Evolutionary conservation across 1,139 yeast genomes (phyloP).

Genomic region (Lodderomyces pseudojiufengensis): DNA sequence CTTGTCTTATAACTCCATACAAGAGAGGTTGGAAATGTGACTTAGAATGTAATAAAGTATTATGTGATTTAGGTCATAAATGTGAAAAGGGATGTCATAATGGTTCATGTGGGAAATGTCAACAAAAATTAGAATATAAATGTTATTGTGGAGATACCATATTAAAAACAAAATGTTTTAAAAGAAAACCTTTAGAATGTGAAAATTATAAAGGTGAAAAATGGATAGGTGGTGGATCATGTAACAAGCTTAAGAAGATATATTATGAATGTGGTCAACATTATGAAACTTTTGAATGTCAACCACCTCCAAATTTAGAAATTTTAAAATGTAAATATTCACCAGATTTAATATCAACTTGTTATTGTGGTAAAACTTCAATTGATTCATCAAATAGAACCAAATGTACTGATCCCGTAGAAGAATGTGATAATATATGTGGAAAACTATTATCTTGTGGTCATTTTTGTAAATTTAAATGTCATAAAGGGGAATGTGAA

Average conservation of each 20-base stretch:
- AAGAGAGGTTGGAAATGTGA: constrained; percentile 67
- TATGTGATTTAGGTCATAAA: constrained; percentile 68
- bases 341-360: constrained; percentile 56
- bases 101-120: constrained; percentile 79
- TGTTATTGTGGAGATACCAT: constrained; percentile 76
- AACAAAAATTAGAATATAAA: constrained; percentile 28
- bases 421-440: constrained; percentile 67
- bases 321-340: constrained; percentile 55
- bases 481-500: constrained; percentile 78
- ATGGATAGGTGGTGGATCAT: constrained; percentile 65
- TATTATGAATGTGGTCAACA: constrained; percentile 68
- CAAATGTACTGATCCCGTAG: constrained; percentile 71
- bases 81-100: constrained; percentile 55
- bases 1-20: constrained; percentile 71
- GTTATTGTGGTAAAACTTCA: constrained; percentile 72
- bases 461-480: constrained; percentile 59
- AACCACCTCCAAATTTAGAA: constrained; percentile 40
- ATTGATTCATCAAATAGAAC: constrained; percentile 32
- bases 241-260: constrained; percentile 49
- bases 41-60: constrained; percentile 50
- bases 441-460: constrained; percentile 69
- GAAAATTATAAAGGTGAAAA: constrained; percentile 15
- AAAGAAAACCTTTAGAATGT: constrained; percentile 35
- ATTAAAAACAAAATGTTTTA: constrained; percentile 45
- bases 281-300: constrained; percentile 56